These are phyloP conservation scores for Fusarium falciforme DNA, from an alignment of 2,329 filamentous ascomycete species.

Conservation along the genomic window DNA sequence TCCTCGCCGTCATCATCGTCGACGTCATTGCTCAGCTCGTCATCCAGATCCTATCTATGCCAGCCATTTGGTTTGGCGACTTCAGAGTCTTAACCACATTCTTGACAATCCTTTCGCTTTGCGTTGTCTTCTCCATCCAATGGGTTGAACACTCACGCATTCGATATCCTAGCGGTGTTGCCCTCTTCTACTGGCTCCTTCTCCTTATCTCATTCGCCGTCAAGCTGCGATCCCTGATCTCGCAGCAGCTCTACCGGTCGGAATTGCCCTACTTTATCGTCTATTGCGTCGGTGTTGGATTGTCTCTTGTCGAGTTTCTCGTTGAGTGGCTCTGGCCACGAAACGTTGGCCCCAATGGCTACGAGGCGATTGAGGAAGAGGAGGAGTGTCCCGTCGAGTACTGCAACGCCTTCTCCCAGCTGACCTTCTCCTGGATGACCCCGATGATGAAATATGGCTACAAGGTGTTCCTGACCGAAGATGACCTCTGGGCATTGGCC, in stretches of 20 bases:
- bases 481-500: constrained; percentile 94
- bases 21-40: constrained; percentile 78
- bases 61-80: constrained; percentile 78
- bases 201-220: constrained; percentile 81
- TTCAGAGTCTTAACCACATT: constrained; percentile 88
- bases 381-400: constrained; percentile 84
- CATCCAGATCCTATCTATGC: constrained; percentile 79
- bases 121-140: constrained; percentile 81
- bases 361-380: constrained; percentile 68
- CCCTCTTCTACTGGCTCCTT: constrained; percentile 92
- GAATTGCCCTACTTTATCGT: constrained; percentile 80
- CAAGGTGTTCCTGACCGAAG: constrained; percentile 89
- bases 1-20: constrained; percentile 75
- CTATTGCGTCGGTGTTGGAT: constrained; percentile 77
- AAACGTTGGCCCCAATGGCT: constrained; percentile 66
- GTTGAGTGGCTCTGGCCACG: constrained; percentile 92
- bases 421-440: constrained; percentile 99
- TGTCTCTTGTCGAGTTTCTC: constrained; percentile 77
- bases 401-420: constrained; percentile 89
- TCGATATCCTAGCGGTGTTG: constrained; percentile 86
- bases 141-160: constrained; percentile 88
- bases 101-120: constrained; percentile 76
- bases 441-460: constrained; percentile 97
- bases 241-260: constrained; percentile 76
- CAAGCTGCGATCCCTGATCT: constrained; percentile 87